Percentiles rank a stretch among this genome's conserved stretches.
Conservation (phyloP, 2,329 filamentous ascomycete genomes). For the Fusarium nisikadoi region DNA sequence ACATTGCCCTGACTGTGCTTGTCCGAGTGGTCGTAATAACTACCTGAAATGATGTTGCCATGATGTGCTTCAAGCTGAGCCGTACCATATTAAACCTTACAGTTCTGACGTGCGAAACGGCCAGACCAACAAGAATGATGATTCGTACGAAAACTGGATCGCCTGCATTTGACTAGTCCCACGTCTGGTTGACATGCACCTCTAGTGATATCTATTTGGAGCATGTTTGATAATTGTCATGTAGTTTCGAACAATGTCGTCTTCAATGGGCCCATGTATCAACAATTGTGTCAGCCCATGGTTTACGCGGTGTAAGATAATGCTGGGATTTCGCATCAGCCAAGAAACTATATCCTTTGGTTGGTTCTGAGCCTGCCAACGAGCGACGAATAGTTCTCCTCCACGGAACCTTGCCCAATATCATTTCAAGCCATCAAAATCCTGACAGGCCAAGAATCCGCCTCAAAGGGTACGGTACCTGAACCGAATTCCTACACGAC, state of each 20-base stretch:
- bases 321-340: conserved; percentile 35
- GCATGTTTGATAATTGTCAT: conserved; percentile 28
- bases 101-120: conserved; percentile 10
- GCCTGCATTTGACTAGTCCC: conserved; percentile 18
- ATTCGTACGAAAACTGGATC: conserved; percentile 18
- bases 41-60: conserved; percentile 22
- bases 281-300: conserved; percentile 39
- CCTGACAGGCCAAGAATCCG: conserved; percentile 13
- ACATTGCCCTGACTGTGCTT: neutral
- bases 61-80: conserved; percentile 14
- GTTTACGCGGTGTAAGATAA: conserved; percentile 39
- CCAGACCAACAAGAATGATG: conserved; percentile 9
- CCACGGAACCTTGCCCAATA: conserved; percentile 13
- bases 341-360: conserved; percentile 31
- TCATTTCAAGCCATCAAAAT: conserved; percentile 13
- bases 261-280: conserved; percentile 17
- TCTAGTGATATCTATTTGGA: conserved; percentile 9
- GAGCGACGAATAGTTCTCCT: conserved; percentile 14
- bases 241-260: conserved; percentile 19
- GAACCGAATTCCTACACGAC: conserved; percentile 24
- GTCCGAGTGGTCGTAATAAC: neutral
- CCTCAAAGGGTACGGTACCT: conserved; percentile 9
- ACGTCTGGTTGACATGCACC: conserved; percentile 15
- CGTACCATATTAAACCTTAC: conserved; percentile 14
- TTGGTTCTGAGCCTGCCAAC: conserved; percentile 19